Conservation (phyloP, 1,139 yeast genomes). For the Starmera stellimalicola region DNA sequence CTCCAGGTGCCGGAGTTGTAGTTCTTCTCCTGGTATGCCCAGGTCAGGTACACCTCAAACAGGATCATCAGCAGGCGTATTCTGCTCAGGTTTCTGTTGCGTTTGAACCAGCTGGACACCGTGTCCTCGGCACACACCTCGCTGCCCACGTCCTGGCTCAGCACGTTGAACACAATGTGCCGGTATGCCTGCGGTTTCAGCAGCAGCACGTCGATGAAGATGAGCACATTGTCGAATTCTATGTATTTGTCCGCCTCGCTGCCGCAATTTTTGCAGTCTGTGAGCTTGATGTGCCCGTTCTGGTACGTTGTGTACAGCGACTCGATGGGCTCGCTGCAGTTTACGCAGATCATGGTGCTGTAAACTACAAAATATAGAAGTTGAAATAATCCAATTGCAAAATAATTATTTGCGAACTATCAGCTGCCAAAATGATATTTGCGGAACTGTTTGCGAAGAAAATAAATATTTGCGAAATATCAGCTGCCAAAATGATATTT, state of each 20-base stretch:
- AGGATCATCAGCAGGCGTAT: slow-evolving; percentile 56
- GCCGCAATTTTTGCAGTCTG: slow-evolving; percentile 68
- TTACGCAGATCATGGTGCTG: slow-evolving; percentile 71
- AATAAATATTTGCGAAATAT: too few species aligned
- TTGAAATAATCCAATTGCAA: not conserved
- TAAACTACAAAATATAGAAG: not conserved
- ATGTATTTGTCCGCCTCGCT: slow-evolving; percentile 82
- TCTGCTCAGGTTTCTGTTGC: slow-evolving; percentile 28
- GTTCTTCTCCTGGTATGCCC: slow-evolving; percentile 83
- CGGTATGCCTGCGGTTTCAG: slow-evolving; percentile 85
- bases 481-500: too few species aligned
- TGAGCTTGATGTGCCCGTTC: slow-evolving; percentile 68
- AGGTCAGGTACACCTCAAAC: slow-evolving; percentile 83
- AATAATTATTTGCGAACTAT: too few species aligned
- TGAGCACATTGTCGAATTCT: slow-evolving; percentile 77
- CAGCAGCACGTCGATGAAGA: slow-evolving; percentile 74
- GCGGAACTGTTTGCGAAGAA: too few species aligned
- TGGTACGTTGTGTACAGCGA: slow-evolving; percentile 66
- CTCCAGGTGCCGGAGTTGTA: slow-evolving; percentile 6
- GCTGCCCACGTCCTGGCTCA: slow-evolving; percentile 22
- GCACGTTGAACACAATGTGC: slow-evolving; percentile 72
- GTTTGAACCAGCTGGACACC: slow-evolving; percentile 14
- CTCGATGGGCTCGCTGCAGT: slow-evolving; percentile 61
- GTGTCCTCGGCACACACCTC: slow-evolving; percentile 8
- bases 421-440: too few species aligned